Base-by-base conservation (phyloP, 164 flowering plant genomes). In the Aristolochia californica region DNA sequence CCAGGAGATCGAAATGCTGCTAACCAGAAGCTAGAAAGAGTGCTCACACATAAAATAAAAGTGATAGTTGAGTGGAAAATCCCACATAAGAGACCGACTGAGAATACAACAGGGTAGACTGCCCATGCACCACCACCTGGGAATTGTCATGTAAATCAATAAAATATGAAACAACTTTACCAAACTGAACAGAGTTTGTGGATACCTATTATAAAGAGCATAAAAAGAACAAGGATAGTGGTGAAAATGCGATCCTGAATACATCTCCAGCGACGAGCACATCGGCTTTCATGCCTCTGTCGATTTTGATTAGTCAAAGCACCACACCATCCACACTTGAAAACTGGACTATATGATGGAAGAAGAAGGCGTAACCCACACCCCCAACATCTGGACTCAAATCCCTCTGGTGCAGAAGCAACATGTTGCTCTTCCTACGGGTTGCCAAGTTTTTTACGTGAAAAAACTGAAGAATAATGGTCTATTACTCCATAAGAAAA, bases 311-410 rank as follows among this genome's bases (percentile, higher is more conserved):
- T 74, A 17, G 96, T 93, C 63, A 93, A 75, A 28, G 99, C 99
- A 55, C 99, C 99, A 78, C 99, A 93, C 99, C 99, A 93, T 47
- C 91, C 90, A 69, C 99, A 93, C 69, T 85, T 93, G 78, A 81
- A 93, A 65, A 82, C 48, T 53, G 83, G 82, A 13, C 84, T 62
- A 56, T 62, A 62, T 28, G 91, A 77, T 47, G 99, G 76, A 70
- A 84, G 83, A 63, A 78, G 69, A 66, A 89, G 83, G 26, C 76
- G 87, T 64, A 84, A 64, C 34, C 95, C 97, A 74, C 99, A 93
- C 25, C 97, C 99, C 99, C 99, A 93, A 60, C 99, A 93, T 22
- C 67, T 74, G 40, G 78, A 62, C 59, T 82, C 96, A 62, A 61
- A 60, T 47, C 77, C 81, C 62, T 77, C 82, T 27, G 51, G 47